These are phyloP conservation scores for Celoporthe dispersa DNA, from an alignment of 2,329 filamentous ascomycete genomes.

Conservation along the genomic window DNA sequence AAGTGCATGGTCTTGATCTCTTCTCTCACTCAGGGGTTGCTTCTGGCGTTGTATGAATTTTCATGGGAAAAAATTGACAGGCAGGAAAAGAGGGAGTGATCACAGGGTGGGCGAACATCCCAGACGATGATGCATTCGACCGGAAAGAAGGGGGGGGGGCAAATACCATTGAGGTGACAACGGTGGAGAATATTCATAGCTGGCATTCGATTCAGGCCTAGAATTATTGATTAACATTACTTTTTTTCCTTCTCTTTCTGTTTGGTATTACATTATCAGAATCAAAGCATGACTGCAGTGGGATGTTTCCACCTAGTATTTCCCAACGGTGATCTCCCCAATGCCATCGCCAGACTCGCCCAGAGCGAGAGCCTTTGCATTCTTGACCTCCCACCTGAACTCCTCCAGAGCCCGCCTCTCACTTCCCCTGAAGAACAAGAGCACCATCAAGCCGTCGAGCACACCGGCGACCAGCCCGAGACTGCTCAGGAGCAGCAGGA, in stretches of 20 bases:
- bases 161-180: background rate
- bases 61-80: background rate
- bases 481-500: constrained; percentile 80
- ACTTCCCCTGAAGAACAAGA: constrained; percentile 87
- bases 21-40: background rate
- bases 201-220: constrained; percentile 26
- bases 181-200: constrained; percentile 27
- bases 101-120: background rate
- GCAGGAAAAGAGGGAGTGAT: background rate
- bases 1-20: background rate
- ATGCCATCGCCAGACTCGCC: constrained; percentile 5
- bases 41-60: background rate
- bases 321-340: constrained; percentile 11
- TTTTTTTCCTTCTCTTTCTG: background rate
- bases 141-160: background rate
- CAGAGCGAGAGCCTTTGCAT: constrained; percentile 56
- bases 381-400: constrained; percentile 90
- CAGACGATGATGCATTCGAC: background rate
- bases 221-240: constrained; percentile 27
- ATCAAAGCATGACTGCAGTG: background rate
- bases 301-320: constrained; percentile 4
- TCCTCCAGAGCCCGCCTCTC: constrained; percentile 85
- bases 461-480: constrained; percentile 76
- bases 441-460: constrained; percentile 82
- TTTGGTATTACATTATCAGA: background rate